Conservation (phyloP, 257 asterid genomes). For the Misopates orontium region DNA sequence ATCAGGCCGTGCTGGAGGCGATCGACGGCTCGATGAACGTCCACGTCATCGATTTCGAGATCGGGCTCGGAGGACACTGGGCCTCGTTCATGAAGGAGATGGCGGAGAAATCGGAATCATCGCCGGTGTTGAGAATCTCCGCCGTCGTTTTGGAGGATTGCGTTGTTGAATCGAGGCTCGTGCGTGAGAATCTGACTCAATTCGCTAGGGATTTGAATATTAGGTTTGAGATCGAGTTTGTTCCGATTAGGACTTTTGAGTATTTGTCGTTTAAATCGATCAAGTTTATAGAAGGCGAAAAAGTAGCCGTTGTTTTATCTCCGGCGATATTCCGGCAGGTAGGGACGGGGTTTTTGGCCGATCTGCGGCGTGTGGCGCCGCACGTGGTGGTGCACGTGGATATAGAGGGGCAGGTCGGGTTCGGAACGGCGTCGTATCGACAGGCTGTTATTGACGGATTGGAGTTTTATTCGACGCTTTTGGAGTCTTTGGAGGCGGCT, state of each 20-base stretch:
- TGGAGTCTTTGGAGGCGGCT: conserved; percentile 83
- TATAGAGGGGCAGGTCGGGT: conserved; percentile 61
- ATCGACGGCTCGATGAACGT: conserved; percentile 44
- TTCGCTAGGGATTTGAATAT: conserved; percentile 74
- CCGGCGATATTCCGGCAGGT: conserved; percentile 70
- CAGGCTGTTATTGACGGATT: conserved; percentile 86
- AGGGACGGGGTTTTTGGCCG: conserved; percentile 69
- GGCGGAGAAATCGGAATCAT: conserved; percentile 53
- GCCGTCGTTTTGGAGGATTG: conserved; percentile 79
- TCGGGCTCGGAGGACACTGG: conserved; percentile 74
- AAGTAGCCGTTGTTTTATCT: conserved; percentile 63
- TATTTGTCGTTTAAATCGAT: conserved; percentile 66
- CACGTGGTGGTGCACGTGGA: conserved; percentile 92
- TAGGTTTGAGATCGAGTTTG: conserved; percentile 70
- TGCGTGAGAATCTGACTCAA: conserved; percentile 58
- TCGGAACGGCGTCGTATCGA: conserved; percentile 63
- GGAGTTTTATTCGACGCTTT: conserved; percentile 73
- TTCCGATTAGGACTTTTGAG: conserved; percentile 56
- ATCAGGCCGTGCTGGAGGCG: conserved; percentile 59
- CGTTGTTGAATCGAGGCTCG: conserved; percentile 59
- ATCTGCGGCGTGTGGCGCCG: conserved; percentile 67
- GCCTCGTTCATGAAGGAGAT: conserved; percentile 89
- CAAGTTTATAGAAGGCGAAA: conserved; percentile 77
- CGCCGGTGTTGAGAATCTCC: conserved; percentile 62
- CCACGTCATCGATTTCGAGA: conserved; percentile 63